These are phyloP conservation scores for Teratosphaeria zuluensis DNA, from an alignment of 2,329 filamentous ascomycete species.

Conservation along the genomic window DNA sequence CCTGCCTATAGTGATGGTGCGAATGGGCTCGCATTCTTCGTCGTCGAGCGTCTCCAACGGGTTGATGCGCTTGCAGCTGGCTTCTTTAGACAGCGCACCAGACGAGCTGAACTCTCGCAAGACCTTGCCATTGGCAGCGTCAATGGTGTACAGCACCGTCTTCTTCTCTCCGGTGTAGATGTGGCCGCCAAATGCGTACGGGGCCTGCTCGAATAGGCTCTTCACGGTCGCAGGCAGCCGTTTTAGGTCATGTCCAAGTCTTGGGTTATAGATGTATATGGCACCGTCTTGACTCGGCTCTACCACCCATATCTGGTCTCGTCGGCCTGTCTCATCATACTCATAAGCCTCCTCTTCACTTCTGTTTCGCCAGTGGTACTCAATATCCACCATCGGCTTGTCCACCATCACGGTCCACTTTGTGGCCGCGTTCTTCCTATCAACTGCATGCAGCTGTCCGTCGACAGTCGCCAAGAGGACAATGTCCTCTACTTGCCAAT, in stretches of 20 bases:
- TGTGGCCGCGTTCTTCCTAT: slow-evolving; percentile 73
- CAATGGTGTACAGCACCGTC: slow-evolving; percentile 78
- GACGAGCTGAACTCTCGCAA: slow-evolving; percentile 74
- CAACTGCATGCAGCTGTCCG: slow-evolving; percentile 85
- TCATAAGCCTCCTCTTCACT: slow-evolving; percentile 52
- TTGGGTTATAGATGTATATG: slow-evolving; percentile 77
- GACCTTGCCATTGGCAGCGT: slow-evolving; percentile 74
- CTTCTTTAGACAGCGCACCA: slow-evolving; percentile 55
- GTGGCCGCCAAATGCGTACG: slow-evolving; percentile 59
- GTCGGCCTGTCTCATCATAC: slow-evolving; percentile 47
- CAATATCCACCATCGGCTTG: slow-evolving; percentile 82
- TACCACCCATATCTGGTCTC: slow-evolving; percentile 84
- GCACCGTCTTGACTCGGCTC: slow-evolving; percentile 81
- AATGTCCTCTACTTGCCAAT: slow-evolving; percentile 99
- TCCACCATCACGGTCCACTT: slow-evolving; percentile 80
- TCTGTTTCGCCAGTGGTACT: slow-evolving; percentile 61
- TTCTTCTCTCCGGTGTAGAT: slow-evolving; percentile 89
- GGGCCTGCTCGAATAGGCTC: slow-evolving; percentile 67
- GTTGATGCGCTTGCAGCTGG: slow-evolving; percentile 65
- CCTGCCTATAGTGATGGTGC: slow-evolving; percentile 72
- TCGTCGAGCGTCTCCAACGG: slow-evolving; percentile 47
- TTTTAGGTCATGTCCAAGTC: slow-evolving; percentile 48
- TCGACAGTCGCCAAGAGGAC: slow-evolving; percentile 99
- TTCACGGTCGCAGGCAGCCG: slow-evolving; percentile 69
- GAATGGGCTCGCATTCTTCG: slow-evolving; percentile 64